Conservation (phyloP, 2,329 filamentous ascomycete species). For the Trichophyton simii region DNA sequence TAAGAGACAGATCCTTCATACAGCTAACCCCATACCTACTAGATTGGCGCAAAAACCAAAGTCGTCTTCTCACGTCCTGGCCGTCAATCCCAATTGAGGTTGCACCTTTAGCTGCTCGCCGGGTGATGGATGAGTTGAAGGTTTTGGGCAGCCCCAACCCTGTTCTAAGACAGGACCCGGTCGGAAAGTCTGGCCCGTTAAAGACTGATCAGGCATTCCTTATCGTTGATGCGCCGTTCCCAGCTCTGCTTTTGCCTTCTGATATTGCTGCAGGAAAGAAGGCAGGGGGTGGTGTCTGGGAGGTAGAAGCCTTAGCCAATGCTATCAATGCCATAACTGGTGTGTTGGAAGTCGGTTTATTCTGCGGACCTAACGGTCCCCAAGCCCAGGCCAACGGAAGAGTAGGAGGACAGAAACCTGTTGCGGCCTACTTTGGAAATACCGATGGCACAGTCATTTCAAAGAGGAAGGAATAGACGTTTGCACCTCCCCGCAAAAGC, state of each 20-base stretch:
- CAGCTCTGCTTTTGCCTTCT: slow-evolving; percentile 53
- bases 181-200: slow-evolving; percentile 62
- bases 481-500: background rate
- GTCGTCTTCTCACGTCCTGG: slow-evolving; percentile 63
- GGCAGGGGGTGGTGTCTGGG: slow-evolving; percentile 53
- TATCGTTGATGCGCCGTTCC: slow-evolving; percentile 87
- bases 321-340: slow-evolving; percentile 71
- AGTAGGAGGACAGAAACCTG: slow-evolving; percentile 71
- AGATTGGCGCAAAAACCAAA: slow-evolving; percentile 84
- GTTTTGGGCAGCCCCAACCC: slow-evolving; percentile 62
- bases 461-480: background rate
- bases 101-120: slow-evolving; percentile 66
- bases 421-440: slow-evolving; percentile 92
- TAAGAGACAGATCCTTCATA: background rate
- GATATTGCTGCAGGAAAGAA: slow-evolving; percentile 39
- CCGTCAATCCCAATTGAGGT: slow-evolving; percentile 86
- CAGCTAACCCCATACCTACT: background rate
- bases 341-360: slow-evolving; percentile 84
- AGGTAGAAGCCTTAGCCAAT: slow-evolving; percentile 60
- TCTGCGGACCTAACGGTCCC: slow-evolving; percentile 66
- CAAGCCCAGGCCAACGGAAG: slow-evolving; percentile 50
- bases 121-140: slow-evolving; percentile 60
- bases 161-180: slow-evolving; percentile 56
- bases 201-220: slow-evolving; percentile 78
- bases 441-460: slow-evolving; percentile 54